Percentiles rank a stretch among this genome's conserved stretches.
phyloP scores from a whole-genome alignment of 257 asterid species.

The Penstemon barbatus region DNA sequence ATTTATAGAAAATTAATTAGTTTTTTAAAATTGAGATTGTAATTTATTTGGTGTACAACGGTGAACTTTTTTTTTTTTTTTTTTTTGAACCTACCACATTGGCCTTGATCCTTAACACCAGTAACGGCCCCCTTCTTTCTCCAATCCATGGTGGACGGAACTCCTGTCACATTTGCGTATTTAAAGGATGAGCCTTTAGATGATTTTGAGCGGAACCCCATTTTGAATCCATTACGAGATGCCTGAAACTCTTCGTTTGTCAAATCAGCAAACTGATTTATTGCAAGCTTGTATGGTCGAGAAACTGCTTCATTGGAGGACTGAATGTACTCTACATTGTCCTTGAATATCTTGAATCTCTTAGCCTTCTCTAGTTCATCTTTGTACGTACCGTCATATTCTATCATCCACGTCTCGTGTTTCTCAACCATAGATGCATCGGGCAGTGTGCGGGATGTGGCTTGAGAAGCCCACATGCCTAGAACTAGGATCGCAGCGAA shows the following conservation, averaged over 20 bases:
- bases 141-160: slow-evolving; percentile 8
- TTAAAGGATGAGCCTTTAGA: background rate
- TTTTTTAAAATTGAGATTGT: too few relatives aligned
- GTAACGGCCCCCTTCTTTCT: slow-evolving; percentile 15
- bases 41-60: too few relatives aligned
- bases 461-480: slow-evolving; percentile 29
- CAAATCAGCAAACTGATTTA: too few relatives aligned
- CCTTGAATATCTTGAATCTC: too few relatives aligned
- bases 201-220: background rate
- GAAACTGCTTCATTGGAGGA: too few relatives aligned
- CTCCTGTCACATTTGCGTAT: slow-evolving; percentile 19
- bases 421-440: slow-evolving; percentile 30
- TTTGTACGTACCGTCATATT: slow-evolving; percentile 37
- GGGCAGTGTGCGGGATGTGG: slow-evolving; percentile 28
- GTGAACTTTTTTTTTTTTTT: too few relatives aligned
- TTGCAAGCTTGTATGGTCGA: too few relatives aligned
- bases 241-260: slow-evolving; percentile 21
- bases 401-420: slow-evolving; percentile 40
- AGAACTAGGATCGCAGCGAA: slow-evolving; percentile 24
- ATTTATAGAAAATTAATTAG: background rate
- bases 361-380: slow-evolving; percentile 19
- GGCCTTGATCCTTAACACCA: slow-evolving; percentile 38
- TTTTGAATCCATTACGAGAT: slow-evolving; percentile 33
- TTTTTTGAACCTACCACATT: slow-evolving; percentile 37
- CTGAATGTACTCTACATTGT: too few relatives aligned